Base-by-base conservation (phyloP, 164 flowering plant genomes). In the Tetrastigma voinierianum region DNA sequence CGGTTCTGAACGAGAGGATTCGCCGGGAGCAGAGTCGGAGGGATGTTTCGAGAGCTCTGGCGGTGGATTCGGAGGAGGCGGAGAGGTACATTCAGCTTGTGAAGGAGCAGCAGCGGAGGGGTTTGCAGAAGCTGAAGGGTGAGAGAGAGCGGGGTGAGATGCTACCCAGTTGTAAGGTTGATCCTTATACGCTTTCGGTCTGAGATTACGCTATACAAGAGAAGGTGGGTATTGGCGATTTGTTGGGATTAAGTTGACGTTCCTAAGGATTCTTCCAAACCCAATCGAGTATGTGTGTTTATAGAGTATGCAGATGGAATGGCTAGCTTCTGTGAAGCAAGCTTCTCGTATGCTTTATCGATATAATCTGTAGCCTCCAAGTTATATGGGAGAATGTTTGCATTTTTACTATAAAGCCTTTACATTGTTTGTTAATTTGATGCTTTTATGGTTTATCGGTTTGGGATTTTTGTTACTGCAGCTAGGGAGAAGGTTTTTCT, bases 231-330 rank as follows among this genome's bases (percentile, higher is more conserved):
- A 62, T 95, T 76, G 98, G 18, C 67, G 86, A 24, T 95, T 92
- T 70, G 91, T 89, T 1, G 87, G 88, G 57, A 90, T 92, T 59
- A 90, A 88, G 61, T 80, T 72, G n/a, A 92, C 70, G 83, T 80
- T 4, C 67, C 86, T 1, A 86, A 80, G 71, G 80, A 32, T 55
- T 80, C 82, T 0, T 6, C 79, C 0, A 73, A 73, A 70, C 67
- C 87, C 91, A 0, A 62, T 78, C 65, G 96, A 90, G 84, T 91
- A 84, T 76, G 97, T 76, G 97, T 87, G 2, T 95, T 86, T 69
- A 89, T 95, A 2, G 90, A 95, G 83, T 95, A 86, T 73, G 86
- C 94, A 2, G 98, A 95, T 79, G 98, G 96, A 23, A 91, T 95
- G 97, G 98, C 98, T 0, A 95, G 81, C 89, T 95, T 18, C 94